A percentile compares a stretch with the other conserved stretches of the same genome.
These are phyloP conservation scores for Larix kaempferi DNA, from an alignment of 75 land plant species.

Conservation along the genomic window DNA sequence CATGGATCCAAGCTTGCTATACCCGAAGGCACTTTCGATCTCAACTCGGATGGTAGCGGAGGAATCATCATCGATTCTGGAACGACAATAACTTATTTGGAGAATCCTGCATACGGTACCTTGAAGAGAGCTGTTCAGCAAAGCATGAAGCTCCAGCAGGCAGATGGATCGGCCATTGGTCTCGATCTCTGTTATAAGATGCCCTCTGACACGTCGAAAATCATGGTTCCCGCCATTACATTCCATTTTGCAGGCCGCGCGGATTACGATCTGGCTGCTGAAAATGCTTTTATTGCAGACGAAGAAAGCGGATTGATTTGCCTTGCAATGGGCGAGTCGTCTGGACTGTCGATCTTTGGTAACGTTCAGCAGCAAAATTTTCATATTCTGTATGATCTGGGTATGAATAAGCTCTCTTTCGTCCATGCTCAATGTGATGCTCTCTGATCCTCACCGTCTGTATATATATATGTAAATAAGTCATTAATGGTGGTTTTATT, in stretches of 20 bases:
- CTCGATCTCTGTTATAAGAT: conserved; percentile 12
- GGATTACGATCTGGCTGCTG: conserved; percentile 14
- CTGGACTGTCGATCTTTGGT: conserved; percentile 3
- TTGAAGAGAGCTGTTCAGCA: not conserved
- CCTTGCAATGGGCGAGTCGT: not conserved
- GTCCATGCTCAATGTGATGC: not conserved
- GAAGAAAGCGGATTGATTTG: conserved; percentile 3
- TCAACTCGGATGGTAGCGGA: conserved; percentile 14
- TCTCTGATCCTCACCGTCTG: not conserved
- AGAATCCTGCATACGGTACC: not conserved
- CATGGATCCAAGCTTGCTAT: conserved; percentile 8
- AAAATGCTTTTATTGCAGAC: conserved; percentile 18
- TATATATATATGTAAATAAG: too few species aligned
- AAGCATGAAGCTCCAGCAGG: not conserved
- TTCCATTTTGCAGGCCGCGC: conserved; percentile 27
- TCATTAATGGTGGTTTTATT: too few species aligned
- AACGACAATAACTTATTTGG: conserved; percentile 22
- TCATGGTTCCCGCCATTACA: conserved; percentile 13
- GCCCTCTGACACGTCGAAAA: not conserved
- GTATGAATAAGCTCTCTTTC: not conserved
- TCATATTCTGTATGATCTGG: conserved; percentile 8
- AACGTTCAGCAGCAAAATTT: conserved; percentile 17
- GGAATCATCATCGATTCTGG: conserved; percentile 27
- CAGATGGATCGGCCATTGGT: conserved; percentile 13
- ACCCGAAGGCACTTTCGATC: not conserved